These are phyloP conservation scores for Cyclanthera cordifolia DNA, from an alignment of 306 rosid species.

Conservation along the genomic window DNA sequence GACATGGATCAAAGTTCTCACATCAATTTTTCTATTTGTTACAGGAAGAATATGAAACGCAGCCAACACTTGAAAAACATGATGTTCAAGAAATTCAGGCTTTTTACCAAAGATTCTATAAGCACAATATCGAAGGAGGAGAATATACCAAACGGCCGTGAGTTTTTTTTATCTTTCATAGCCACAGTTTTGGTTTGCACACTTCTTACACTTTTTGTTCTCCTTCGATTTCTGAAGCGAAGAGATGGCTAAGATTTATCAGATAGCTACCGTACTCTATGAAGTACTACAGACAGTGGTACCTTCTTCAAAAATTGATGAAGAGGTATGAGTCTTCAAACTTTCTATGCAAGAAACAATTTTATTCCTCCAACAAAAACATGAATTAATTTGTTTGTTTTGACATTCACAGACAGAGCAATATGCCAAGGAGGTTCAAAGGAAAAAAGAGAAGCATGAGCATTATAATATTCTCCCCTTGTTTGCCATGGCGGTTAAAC, in stretches of 20 bases:
- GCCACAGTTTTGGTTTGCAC: constrained; percentile 14
- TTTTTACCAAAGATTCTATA: constrained; percentile 55
- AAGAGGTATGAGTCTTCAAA: constrained; percentile 36
- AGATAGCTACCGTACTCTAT: constrained; percentile 65
- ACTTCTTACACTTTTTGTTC: constrained; percentile 2
- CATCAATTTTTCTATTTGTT: constrained; percentile 11
- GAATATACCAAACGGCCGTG: constrained; percentile 66
- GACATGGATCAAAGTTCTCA: neutral
- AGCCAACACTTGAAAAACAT: constrained; percentile 3
- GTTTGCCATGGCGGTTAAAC: constrained; percentile 72
- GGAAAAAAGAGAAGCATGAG: constrained; percentile 46
- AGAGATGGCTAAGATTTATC: constrained; percentile 73
- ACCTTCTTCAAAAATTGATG: constrained; percentile 24
- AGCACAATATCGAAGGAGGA: constrained; percentile 40
- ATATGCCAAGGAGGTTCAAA: constrained; percentile 54
- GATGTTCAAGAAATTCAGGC: constrained; percentile 49
- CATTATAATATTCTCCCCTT: constrained; percentile 87
- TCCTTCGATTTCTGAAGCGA: constrained; percentile 46
- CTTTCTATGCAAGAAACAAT: constrained; percentile 11
- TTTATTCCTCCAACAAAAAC: constrained; percentile 5
- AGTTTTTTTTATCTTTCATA: constrained; percentile 34
- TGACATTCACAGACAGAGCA: constrained; percentile 41
- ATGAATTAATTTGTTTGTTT: constrained; percentile 15
- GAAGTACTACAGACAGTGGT: constrained; percentile 63
- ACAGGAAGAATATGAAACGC: constrained; percentile 54